A percentile compares a stretch with the other conserved stretches of the same genome.
These are phyloP conservation scores for Trametes sanguinea DNA, from an alignment of 768 basidiomycete genomes.

Conservation along the genomic window DNA sequence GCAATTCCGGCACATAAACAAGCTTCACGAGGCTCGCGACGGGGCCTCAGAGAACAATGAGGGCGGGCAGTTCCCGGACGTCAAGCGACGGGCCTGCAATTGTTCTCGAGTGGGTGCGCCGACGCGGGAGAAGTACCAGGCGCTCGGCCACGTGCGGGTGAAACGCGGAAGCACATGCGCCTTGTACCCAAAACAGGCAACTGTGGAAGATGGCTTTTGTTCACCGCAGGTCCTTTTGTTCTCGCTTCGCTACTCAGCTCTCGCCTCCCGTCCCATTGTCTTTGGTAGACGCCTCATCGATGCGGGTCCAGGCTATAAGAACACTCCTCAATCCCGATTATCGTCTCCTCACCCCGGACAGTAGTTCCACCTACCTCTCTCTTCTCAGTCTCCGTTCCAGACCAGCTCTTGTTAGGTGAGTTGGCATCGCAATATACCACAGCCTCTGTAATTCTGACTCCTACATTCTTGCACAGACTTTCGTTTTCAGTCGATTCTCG, in stretches of 20 bases:
- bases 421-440: neutral
- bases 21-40: neutral
- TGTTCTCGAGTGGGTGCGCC: conserved; percentile 23
- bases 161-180: conserved; percentile 22
- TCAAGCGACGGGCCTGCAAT: conserved; percentile 20
- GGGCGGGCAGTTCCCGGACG: conserved; percentile 27
- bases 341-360: conserved; percentile 32
- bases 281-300: conserved; percentile 21
- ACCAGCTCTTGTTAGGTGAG: conserved; percentile 35
- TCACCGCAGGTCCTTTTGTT: conserved; percentile 34
- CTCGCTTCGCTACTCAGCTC: conserved; percentile 29
- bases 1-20: conserved; percentile 4
- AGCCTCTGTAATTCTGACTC: neutral
- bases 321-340: conserved; percentile 20
- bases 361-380: conserved; percentile 30
- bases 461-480: conserved; percentile 16
- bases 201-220: conserved; percentile 27
- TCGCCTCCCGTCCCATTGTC: conserved; percentile 32
- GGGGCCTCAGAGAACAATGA: conserved; percentile 18
- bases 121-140: conserved; percentile 4
- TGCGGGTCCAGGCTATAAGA: conserved; percentile 32
- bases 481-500: conserved; percentile 24
- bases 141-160: conserved; percentile 33
- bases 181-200: conserved; percentile 33
- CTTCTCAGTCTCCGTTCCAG: conserved; percentile 28